Evolutionary conservation across 495 filamentous ascomycete species (phyloP).

Genomic region (Penicillium egyptiacum): DNA sequence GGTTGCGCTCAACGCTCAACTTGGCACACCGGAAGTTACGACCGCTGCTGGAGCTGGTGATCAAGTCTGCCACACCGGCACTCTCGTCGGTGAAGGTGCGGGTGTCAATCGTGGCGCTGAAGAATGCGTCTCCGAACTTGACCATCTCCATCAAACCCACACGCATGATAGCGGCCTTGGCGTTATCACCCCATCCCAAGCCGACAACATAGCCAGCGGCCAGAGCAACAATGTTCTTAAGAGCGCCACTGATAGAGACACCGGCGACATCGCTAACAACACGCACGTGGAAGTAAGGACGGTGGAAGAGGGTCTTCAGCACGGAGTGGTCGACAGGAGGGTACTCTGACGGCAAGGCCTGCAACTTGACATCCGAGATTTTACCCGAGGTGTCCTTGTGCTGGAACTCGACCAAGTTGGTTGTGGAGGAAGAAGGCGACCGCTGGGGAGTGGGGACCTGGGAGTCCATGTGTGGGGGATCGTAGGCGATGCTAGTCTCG

Average conservation of each 20-base stretch:
- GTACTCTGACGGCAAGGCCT: slow-evolving; percentile 73
- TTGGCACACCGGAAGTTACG: slow-evolving; percentile 93
- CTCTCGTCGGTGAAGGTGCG: slow-evolving; percentile 95
- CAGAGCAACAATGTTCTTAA: slow-evolving; percentile 97
- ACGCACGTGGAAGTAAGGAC: slow-evolving; percentile 95
- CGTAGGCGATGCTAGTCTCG: slow-evolving; percentile 95
- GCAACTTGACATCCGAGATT: slow-evolving; percentile 63
- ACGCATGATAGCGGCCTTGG: slow-evolving; percentile 95
- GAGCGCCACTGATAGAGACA: slow-evolving; percentile 89
- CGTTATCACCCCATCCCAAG: slow-evolving; percentile 96
- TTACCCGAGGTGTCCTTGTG: slow-evolving; percentile 65
- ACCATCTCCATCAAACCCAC: slow-evolving; percentile 94
- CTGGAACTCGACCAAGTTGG: slow-evolving; percentile 60
- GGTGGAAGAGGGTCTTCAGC: slow-evolving; percentile 84
- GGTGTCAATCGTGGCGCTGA: slow-evolving; percentile 71
- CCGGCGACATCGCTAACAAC: slow-evolving; percentile 92
- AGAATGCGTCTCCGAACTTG: slow-evolving; percentile 91
- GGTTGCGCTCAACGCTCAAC: slow-evolving; percentile 75
- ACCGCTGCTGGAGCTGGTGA: slow-evolving; percentile 88
- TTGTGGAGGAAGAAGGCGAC: slow-evolving; percentile 54
- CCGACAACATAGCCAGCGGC: slow-evolving; percentile 95
- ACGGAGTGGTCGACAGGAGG: slow-evolving; percentile 77
- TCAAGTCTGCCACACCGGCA: slow-evolving; percentile 92
- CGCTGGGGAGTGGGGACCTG: slow-evolving; percentile 64
- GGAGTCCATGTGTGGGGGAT: slow-evolving; percentile 82